Conservation (phyloP, 331 rosid genomes). For the Acacia concinna region DNA sequence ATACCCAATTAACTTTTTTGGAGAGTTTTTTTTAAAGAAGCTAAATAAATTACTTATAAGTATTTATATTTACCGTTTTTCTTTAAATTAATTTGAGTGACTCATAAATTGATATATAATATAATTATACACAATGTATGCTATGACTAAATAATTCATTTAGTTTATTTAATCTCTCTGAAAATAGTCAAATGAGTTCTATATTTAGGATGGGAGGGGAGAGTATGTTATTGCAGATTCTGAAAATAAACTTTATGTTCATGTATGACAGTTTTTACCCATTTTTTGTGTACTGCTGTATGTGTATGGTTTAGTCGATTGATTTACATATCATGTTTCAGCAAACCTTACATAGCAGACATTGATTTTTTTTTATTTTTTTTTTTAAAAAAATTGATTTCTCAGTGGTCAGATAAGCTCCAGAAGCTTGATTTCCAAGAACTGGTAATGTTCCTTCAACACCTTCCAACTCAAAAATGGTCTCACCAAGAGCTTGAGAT, state of each 20-base stretch:
- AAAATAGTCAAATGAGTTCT: too few species aligned
- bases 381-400: background rate
- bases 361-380: conserved; percentile 14
- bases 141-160: too few species aligned
- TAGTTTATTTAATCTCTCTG: too few species aligned
- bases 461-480: conserved; percentile 90
- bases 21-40: too few species aligned
- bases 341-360: conserved; percentile 4
- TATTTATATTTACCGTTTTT: too few species aligned
- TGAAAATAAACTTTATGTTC: background rate
- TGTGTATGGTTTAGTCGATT: background rate
- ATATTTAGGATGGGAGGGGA: too few species aligned
- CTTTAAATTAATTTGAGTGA: too few species aligned
- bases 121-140: too few species aligned
- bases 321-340: conserved; percentile 17
- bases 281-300: background rate
- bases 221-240: conserved; percentile 1
- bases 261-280: background rate
- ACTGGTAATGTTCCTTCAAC: conserved; percentile 97
- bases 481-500: conserved; percentile 90
- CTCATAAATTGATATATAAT: too few species aligned
- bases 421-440: conserved; percentile 95
- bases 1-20: too few species aligned
- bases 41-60: too few species aligned
- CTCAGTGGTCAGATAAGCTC: conserved; percentile 91